Evolutionary conservation across 805 yeast genomes (phyloP).

Genomic region (Candida caryicola): DNA sequence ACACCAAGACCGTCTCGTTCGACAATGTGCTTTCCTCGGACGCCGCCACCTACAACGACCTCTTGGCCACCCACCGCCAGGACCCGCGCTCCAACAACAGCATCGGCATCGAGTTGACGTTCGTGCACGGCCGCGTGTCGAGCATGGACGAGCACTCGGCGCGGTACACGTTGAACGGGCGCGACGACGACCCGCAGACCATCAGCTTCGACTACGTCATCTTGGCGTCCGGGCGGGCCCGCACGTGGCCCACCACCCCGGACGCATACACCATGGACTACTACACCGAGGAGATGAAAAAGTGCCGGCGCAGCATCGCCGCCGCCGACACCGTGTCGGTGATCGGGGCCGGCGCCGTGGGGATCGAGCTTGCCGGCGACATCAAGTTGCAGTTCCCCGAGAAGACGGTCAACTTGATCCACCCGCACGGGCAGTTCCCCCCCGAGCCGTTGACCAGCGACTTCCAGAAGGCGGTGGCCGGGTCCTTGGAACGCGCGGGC

Average conservation of each 20-base stretch:
- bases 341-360: constrained; percentile 47
- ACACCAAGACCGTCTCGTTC: constrained; percentile 28
- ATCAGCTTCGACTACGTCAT: constrained; percentile 46
- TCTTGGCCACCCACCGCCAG: constrained; percentile 2
- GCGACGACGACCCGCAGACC: constrained; percentile 1
- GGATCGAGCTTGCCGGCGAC: constrained; percentile 43
- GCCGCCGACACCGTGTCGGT: constrained; percentile 37
- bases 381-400: constrained; percentile 31
- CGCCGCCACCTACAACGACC: not conserved
- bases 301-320: constrained; percentile 28
- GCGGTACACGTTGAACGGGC: constrained; percentile 18
- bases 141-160: constrained; percentile 26
- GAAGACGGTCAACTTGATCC: constrained; percentile 35
- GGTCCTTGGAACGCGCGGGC: constrained; percentile 26
- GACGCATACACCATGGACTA: constrained; percentile 35
- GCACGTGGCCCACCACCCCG: constrained; percentile 56
- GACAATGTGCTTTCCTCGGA: constrained; percentile 28
- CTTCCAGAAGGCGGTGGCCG: constrained; percentile 25
- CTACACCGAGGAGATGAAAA: constrained; percentile 43
- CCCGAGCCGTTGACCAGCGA: constrained; percentile 35
- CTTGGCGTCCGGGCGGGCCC: constrained; percentile 48
- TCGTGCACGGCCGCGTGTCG: constrained; percentile 34
- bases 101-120: constrained; percentile 22
- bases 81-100: constrained; percentile 10
- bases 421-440: constrained; percentile 36